These are phyloP conservation scores for Xylariales sp. DNA, from an alignment of 2,329 filamentous ascomycete species.

Conservation along the genomic window DNA sequence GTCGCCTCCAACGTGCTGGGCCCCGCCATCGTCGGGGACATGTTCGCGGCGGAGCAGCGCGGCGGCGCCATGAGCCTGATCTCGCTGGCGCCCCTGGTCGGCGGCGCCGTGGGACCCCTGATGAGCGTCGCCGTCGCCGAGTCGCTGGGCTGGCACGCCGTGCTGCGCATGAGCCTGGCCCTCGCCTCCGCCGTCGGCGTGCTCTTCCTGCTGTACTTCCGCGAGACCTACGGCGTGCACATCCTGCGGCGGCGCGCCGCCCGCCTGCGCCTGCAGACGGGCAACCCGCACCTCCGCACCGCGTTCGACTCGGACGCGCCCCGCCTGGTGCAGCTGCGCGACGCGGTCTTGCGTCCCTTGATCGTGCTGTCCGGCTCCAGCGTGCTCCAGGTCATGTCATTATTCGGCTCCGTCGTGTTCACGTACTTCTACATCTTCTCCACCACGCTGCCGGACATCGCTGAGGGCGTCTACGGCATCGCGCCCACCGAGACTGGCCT, in stretches of 20 bases:
- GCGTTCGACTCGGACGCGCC: constrained; percentile 23
- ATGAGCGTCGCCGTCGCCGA: constrained; percentile 52
- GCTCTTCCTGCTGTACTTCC: constrained; percentile 45
- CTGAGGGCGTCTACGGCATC: constrained; percentile 42
- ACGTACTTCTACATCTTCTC: constrained; percentile 50
- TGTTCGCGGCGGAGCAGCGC: constrained; percentile 53
- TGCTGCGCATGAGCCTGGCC: constrained; percentile 44
- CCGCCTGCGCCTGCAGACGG: constrained; percentile 23
- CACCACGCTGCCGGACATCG: constrained; percentile 47
- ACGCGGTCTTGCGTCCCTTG: constrained; percentile 40
- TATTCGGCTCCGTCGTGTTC: constrained; percentile 45
- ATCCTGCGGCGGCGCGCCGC: constrained; percentile 43
- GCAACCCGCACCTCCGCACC: constrained; percentile 23
- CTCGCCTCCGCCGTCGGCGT: constrained; percentile 46
- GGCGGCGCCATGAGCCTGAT: constrained; percentile 55
- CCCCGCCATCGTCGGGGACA: constrained; percentile 60
- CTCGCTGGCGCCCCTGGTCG: constrained; percentile 52
- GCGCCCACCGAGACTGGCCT: constrained; percentile 47
- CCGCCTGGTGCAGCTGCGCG: constrained; percentile 26
- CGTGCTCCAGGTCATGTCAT: constrained; percentile 45
- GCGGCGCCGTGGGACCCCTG: constrained; percentile 52
- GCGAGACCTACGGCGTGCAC: constrained; percentile 57
- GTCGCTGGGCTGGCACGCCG: constrained; percentile 48
- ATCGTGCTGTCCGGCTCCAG: constrained; percentile 43
- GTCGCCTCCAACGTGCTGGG: constrained; percentile 61